Evolutionary conservation across 768 basidiomycete genomes (phyloP), one percentile per base, ranked within the genome.

Genomic region (Ramaria rubella): DNA sequence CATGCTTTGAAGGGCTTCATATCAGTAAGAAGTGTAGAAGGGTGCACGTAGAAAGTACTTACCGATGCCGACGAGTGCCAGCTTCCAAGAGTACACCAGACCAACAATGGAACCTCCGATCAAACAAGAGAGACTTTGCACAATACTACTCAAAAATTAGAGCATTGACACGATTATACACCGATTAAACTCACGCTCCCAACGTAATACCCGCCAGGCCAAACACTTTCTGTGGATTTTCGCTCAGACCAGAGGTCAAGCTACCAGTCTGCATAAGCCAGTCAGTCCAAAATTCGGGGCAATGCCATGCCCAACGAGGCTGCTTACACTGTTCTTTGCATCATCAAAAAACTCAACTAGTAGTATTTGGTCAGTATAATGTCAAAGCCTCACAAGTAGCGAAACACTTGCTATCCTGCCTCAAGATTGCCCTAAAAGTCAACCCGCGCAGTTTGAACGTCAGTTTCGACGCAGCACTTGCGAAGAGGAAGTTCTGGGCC

Each of bases 201-300:
- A 94, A 79, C 2, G 94, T 95, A 57, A 88, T 75, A 54, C 92
- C 94, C 55, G 90, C 89, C 46, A 94, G 75, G 65, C 93, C 92
- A 55, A 85, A 85, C 60, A 96, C 80, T 65, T 94, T 94, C 63
- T 94, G 88, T 2, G 94, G 86, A 65, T 90, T 86, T 55, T 94
- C 91, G 53, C 88, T 85, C 44, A 98, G 73, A 54, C 74, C 76
- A 1, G 88, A 80, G 3, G 90, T 94, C 52, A 97, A 74, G 40
- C 80, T 77, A 56, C 95, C 95, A 8, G 91, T 87, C 80, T 85
- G 63, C 12, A 7, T 53, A 38, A 50, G 8, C 27, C 31, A 38
- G 23, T 52, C 29, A n/a, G 27, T 48, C 46, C 15, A 3, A 38
- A n/a, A 24, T 27, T 11, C 12, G 23, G 8, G 21, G 70, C 69